A percentile compares a stretch with the other conserved stretches of the same genome.
phyloP scores from a whole-genome alignment of 768 basidiomycete species.

The Boletellus ananiceps region DNA sequence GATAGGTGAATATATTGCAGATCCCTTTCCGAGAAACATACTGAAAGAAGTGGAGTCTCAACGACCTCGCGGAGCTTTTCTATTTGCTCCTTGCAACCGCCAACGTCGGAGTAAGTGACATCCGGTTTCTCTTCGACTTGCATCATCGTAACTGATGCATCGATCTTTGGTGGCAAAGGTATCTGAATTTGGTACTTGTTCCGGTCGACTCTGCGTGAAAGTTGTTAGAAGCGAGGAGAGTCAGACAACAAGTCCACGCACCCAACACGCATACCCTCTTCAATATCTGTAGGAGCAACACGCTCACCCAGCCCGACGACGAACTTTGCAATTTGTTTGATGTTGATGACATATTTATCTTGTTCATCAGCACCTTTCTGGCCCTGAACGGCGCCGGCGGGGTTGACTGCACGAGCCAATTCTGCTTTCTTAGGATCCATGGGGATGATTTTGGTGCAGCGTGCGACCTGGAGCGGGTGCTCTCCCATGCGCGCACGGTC shows the following conservation, averaged over 20 bases:
- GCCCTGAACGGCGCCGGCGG: slow-evolving; percentile 71
- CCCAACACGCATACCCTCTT: slow-evolving; percentile 99
- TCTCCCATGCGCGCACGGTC: slow-evolving; percentile 90
- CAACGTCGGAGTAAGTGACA: slow-evolving; percentile 95
- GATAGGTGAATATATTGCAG: slow-evolving; percentile 14
- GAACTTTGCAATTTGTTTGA: slow-evolving; percentile 99
- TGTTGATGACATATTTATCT: slow-evolving; percentile 99
- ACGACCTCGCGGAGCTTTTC: slow-evolving; percentile 99
- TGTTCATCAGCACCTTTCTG: slow-evolving; percentile 98
- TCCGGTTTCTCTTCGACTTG: slow-evolving; percentile 98
- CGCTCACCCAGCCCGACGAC: slow-evolving; percentile 96
- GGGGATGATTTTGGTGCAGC: slow-evolving; percentile 97
- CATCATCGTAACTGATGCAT: slow-evolving; percentile 99
- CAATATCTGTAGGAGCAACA: slow-evolving; percentile 96
- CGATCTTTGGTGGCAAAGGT: slow-evolving; percentile 96
- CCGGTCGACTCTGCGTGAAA: slow-evolving; percentile 71
- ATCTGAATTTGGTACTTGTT: slow-evolving; percentile 99
- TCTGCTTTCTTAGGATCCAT: slow-evolving; percentile 72
- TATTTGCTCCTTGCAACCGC: slow-evolving; percentile 99
- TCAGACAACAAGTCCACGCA: slow-evolving; percentile 36
- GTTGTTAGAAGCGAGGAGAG: slow-evolving; percentile 1
- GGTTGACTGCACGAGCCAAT: slow-evolving; percentile 74
- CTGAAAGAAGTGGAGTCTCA: slow-evolving; percentile 90
- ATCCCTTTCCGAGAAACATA: slow-evolving; percentile 36
- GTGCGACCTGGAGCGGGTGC: slow-evolving; percentile 92